Evolutionary conservation across 2,329 filamentous ascomycete genomes (phyloP), one percentile per base, ranked within the genome.

Genomic region (Fusarium luffae): DNA sequence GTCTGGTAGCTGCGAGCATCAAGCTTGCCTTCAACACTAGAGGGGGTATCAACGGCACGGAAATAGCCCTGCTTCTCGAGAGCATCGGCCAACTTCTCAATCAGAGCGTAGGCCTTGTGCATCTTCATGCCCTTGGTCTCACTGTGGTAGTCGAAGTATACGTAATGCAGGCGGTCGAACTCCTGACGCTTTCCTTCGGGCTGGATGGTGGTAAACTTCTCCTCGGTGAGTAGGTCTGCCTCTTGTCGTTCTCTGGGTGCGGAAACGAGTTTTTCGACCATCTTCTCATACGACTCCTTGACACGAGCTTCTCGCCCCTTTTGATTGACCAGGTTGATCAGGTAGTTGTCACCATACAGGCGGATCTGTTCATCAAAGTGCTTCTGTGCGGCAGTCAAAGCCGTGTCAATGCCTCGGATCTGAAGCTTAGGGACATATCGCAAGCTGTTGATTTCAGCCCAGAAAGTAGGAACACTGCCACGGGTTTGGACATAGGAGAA

Each of bases 61-160:
- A 98, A 99, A 82, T 99, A 99, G 71, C 92, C 90, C 73, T 97
- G 94, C 42, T 89, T 88, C 19, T 90, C 83, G 9, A 99, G 84
- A 12, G 91, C 92, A 46, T 93, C 89, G 54, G 89, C 88, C 55
- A 99, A 85, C 77, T 92, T 90, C 72, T 98, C 92, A 63, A 99
- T 85, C 23, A 99, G 86, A 43, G 97, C 85, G 79, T 95, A 90
- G 1, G 95, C 94, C 50, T 94, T 93, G 79, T 99, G 91, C 92
- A 96, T 97, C 76, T 92, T 90, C 75, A 98, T 86, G 40, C 95
- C 95, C 82, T 98, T 98, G 51, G 97, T 99, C 82, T 99, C 96
- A 77, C 91, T 94, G 83, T 99, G 97, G 80, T 97, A 99, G 82
- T 99, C 96, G 78, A 99, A 99, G 83, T 98, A 99, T 74, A 98